Percentiles rank a stretch among this genome's conserved stretches.
These are phyloP conservation scores for Dioszegia aurantiaca DNA, from an alignment of 768 basidiomycete genomes.

Conservation along the genomic window DNA sequence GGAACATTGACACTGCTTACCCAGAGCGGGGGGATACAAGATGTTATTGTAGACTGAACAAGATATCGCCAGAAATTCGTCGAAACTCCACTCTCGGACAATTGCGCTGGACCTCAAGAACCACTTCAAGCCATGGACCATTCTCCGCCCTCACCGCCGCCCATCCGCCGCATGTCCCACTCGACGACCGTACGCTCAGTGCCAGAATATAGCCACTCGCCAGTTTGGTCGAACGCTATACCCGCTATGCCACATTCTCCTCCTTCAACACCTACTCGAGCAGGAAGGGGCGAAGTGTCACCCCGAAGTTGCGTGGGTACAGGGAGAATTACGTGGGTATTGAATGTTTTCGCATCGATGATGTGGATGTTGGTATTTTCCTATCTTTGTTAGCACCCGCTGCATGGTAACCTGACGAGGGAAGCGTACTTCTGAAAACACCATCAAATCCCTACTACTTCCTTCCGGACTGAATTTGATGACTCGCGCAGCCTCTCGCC, in stretches of 20 bases:
- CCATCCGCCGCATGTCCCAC: constrained; percentile 61
- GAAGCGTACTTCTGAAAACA: constrained; percentile 76
- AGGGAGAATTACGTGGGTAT: constrained; percentile 52
- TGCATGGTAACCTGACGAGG: too few species aligned
- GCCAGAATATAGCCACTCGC: constrained; percentile 67
- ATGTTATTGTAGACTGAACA: too few species aligned
- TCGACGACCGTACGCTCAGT: constrained; percentile 67
- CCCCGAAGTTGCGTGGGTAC: constrained; percentile 28
- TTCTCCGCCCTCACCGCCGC: constrained; percentile 27
- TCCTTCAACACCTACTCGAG: constrained; percentile 29
- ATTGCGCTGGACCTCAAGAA: too few species aligned
- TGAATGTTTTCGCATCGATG: constrained; percentile 81
- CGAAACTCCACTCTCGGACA: too few species aligned
- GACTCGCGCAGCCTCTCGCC: constrained; percentile 73
- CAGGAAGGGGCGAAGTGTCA: neutral
- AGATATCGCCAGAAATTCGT: too few species aligned
- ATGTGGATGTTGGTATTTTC: constrained; percentile 79
- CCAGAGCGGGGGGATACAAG: too few species aligned
- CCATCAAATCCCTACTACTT: constrained; percentile 70
- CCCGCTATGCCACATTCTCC: constrained; percentile 60
- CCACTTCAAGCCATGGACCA: constrained; percentile 45
- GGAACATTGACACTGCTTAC: too few species aligned
- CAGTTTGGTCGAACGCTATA: constrained; percentile 69
- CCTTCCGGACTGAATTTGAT: constrained; percentile 78
- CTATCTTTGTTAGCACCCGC: too few species aligned